Evolutionary conservation across 1,284 basidiomycete species (phyloP), one percentile per base, ranked within the genome.

Genomic region (Moniliophthora roreri): DNA sequence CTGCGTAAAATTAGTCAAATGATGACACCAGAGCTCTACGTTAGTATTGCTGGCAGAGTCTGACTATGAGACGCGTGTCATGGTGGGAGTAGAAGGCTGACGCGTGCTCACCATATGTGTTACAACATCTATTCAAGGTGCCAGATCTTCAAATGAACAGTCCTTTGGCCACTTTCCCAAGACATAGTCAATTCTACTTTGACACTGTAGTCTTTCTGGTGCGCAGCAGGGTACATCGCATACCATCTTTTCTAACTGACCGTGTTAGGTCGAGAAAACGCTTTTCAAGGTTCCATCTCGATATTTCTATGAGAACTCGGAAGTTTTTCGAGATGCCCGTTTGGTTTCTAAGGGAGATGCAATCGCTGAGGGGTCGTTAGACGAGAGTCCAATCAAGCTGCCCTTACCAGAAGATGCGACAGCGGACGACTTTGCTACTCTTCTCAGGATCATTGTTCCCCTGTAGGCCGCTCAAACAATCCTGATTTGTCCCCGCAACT

Each of bases 341-440:
- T 15, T 16, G 15, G n/a, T 46, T 16, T 46, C 44, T 32, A 9
- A 23, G n/a, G 44, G 15, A 28, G 15, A 26, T 32, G 7, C 8
- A 24, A 18, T 8, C 28, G 44, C 23, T n/a, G 44, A 46, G 18
- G 44, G 44, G 28, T 28, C 18, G 13, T 46, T 24, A 16, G 44
- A 46, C 24, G 44, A 46, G 16, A 46, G 28, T 32, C 44, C 44
- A 16, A 46, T 46, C 24, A 46, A 28, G 11, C 44, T 46, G 15
- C 44, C 44, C 10, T 32, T 46, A 18, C 44, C 44, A 28, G 11
- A 46, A 8, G 26, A 46, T 46, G 26, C 44, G 28, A 46, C 10
- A 4, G 44, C 16, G n/a, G 44, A 32, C 3, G 44, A 46, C 28
- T 46, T 46, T 26, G 26, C 16, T 13, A 23, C 16, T n/a, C 21